Evolutionary conservation across 2,329 filamentous ascomycete species (phyloP).

Genomic region (Microsporum ferrugineum): DNA sequence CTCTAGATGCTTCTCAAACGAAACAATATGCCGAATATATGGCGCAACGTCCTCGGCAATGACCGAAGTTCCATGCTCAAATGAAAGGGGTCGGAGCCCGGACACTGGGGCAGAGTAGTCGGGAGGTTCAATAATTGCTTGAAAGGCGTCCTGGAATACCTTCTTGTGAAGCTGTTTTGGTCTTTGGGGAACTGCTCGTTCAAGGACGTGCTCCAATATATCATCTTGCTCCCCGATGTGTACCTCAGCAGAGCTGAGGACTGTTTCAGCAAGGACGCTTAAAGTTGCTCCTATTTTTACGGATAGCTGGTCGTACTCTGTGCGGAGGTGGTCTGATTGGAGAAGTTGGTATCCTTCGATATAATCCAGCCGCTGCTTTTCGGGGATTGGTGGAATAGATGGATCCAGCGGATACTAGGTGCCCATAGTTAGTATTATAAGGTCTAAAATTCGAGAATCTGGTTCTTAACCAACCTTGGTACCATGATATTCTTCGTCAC

Average conservation of each 20-base stretch:
- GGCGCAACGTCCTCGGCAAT: conserved; percentile 73
- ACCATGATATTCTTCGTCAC: conserved; percentile 20
- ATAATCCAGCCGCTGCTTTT: conserved; percentile 45
- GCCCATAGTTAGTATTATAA: conserved; percentile 6
- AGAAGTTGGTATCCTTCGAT: conserved; percentile 44
- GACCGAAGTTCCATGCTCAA: conserved; percentile 57
- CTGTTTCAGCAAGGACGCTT: conserved; percentile 21
- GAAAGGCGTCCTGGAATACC: conserved; percentile 40
- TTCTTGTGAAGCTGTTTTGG: conserved; percentile 22
- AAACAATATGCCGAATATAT: conserved; percentile 75
- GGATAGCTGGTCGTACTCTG: conserved; percentile 35
- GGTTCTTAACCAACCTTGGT: conserved; percentile 19
- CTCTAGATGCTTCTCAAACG: conserved; percentile 61
- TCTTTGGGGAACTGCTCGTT: conserved; percentile 16
- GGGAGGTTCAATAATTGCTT: conserved; percentile 38
- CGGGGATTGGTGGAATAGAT: conserved; percentile 47
- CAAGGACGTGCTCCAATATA: conserved; percentile 23
- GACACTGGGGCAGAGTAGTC: conserved; percentile 24
- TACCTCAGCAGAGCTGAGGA: conserved; percentile 11
- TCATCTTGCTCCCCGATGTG: conserved; percentile 17
- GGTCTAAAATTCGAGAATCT: not conserved
- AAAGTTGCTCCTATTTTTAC: conserved; percentile 26
- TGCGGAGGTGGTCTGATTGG: conserved; percentile 36
- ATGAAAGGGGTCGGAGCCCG: conserved; percentile 49
- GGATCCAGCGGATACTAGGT: conserved; percentile 47